A percentile compares a stretch with the other conserved stretches of the same genome.
phyloP scores from a whole-genome alignment of 345 rosid species.

The Brassica incana region DNA sequence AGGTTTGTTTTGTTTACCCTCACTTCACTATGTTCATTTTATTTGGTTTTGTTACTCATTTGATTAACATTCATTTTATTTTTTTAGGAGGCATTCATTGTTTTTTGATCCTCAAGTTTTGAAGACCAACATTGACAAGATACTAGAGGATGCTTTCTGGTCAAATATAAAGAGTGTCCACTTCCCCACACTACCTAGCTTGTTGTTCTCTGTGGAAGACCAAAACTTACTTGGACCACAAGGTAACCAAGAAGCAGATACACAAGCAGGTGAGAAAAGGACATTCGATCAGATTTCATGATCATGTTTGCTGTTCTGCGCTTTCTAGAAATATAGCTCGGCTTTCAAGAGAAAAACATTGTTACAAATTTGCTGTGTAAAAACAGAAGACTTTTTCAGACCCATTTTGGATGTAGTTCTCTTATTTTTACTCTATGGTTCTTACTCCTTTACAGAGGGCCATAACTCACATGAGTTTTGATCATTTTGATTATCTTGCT shows the following conservation, averaged over 20 bases:
- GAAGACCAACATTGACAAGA: neutral
- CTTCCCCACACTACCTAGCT: neutral
- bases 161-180: neutral
- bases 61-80: neutral
- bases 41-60: neutral
- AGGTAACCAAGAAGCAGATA: neutral
- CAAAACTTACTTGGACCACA: neutral
- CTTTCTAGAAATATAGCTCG: neutral
- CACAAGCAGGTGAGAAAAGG: neutral
- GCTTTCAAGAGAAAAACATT: neutral
- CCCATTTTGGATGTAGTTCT: neutral
- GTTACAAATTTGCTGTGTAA: neutral
- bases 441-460: conserved; percentile 40
- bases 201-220: neutral
- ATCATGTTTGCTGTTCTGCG: neutral
- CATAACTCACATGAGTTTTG: conserved; percentile 35
- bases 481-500: conserved; percentile 47
- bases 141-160: neutral
- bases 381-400: neutral
- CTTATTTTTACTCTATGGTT: neutral
- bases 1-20: neutral
- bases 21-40: neutral
- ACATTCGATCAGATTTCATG: neutral
- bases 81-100: no score
- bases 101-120: no score